Evolutionary conservation across 148 eudicot species (phyloP), one percentile per base, ranked within the genome.

Genomic region (Rhododendron ovatum): DNA sequence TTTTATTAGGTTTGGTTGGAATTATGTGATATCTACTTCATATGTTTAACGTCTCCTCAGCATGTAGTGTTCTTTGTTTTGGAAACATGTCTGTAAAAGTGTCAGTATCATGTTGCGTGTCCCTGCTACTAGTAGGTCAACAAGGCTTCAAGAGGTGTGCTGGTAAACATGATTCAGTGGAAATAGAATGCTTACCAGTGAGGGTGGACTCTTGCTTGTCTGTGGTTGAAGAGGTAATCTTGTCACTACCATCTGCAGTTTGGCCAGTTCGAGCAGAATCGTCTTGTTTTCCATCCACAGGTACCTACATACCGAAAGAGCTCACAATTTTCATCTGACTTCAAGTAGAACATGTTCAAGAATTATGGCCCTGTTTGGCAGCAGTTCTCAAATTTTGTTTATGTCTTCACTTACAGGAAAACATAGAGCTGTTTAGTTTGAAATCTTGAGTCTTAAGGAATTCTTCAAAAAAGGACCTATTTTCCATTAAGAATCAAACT

Each of bases 201-300:
- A 71, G 76, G 76, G 39, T 71, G 7, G 39, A 71, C 76, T 30
- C 33, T 71, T 71, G 41, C 41, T 71, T 71, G 28, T 26, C 74
- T 26, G 76, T 13, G 35, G 76, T 4, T 33, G 76, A 33, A 71
- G 41, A 12, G 76, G 41, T 33, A 71, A 33, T 30, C 76, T 71
- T 33, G 76, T 71, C 41, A 69, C 33, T 69, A 69, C 37, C 75
- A 33, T 33, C 76, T 33, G 41, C 75, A 41, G 47, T 55, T 53
- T 26, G 55, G 75, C 67, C 67, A 26, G 4, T 86, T 47, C n/a
- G 24, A 10, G 55, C 82, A 57, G 67, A 65, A 61, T 41, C 50
- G 5, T 18, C 78, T 81, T 81, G 76, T 78, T 88, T 65, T 41
- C 18, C 86, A 61, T 83, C 81, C 41, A 45, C 86, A 15, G 53